phyloP scores from a whole-genome alignment of 345 rosid genomes.

The Anacardium occidentale region DNA sequence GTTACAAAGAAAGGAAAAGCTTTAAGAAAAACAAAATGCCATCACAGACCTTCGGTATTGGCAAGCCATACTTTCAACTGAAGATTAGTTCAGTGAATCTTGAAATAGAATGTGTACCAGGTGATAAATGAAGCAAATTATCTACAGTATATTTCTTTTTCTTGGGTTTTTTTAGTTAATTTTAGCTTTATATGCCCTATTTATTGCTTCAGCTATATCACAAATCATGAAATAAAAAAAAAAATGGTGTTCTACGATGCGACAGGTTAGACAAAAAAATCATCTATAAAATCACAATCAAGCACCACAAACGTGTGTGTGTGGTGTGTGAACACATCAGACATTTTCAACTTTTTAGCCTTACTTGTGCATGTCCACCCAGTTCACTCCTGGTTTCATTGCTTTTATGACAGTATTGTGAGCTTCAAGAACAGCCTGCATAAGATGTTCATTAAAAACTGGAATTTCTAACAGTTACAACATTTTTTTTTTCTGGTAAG shows the following conservation, averaged over 20 bases:
- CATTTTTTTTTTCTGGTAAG: not conserved
- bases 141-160: not conserved
- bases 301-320: not conserved
- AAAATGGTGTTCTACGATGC: not conserved
- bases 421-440: slow-evolving; percentile 81
- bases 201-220: not conserved
- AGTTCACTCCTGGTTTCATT: slow-evolving; percentile 84
- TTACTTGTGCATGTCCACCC: slow-evolving; percentile 96
- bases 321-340: not conserved
- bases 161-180: too few species aligned
- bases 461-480: not conserved
- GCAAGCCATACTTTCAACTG: not conserved
- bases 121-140: not conserved
- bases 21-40: not conserved
- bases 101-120: not conserved
- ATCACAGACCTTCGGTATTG: not conserved
- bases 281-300: slow-evolving; percentile 1
- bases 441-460: slow-evolving; percentile 20
- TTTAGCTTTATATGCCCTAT: not conserved
- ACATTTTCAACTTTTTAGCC: slow-evolving; percentile 21
- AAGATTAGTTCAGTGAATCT: not conserved
- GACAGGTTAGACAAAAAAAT: not conserved
- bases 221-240: not conserved
- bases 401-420: slow-evolving; percentile 78
- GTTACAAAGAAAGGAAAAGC: not conserved